phyloP scores from a whole-genome alignment of 805 yeast genomes.

The Saccharomycopsis guyanensis region DNA sequence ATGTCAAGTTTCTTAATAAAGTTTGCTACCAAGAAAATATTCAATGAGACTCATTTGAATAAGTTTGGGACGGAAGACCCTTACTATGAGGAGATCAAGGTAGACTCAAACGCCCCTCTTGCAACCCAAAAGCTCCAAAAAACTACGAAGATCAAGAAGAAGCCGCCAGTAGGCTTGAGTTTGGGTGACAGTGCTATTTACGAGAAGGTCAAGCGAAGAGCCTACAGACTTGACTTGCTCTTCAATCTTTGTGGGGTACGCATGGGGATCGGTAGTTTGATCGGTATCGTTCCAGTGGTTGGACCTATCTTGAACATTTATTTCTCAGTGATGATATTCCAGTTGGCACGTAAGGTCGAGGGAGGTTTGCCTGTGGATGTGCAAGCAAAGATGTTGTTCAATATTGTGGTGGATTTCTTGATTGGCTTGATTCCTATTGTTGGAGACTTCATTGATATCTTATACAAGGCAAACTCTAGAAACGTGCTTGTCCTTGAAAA shows the following conservation, averaged over 20 bases:
- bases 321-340: constrained; percentile 39
- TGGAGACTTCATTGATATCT: constrained; percentile 62
- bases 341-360: constrained; percentile 43
- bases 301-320: constrained; percentile 52
- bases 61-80: constrained; percentile 38
- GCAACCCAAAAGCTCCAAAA: background rate
- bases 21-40: constrained; percentile 19
- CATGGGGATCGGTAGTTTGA: constrained; percentile 61
- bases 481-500: constrained; percentile 58
- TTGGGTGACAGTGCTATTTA: constrained; percentile 44
- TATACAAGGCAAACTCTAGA: constrained; percentile 69
- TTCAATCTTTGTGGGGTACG: constrained; percentile 55
- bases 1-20: constrained; percentile 12
- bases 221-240: constrained; percentile 61
- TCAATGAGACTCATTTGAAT: constrained; percentile 29
- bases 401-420: constrained; percentile 59
- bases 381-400: constrained; percentile 49
- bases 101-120: background rate
- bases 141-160: constrained; percentile 31
- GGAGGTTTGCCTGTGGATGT: constrained; percentile 58
- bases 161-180: constrained; percentile 52
- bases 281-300: constrained; percentile 61
- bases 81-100: constrained; percentile 30
- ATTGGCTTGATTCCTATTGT: constrained; percentile 69
- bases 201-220: constrained; percentile 43